Percentiles rank a stretch among this genome's conserved stretches.
Conservation (phyloP, 2,329 filamentous ascomycete genomes). For the Rhytidhysteron rufulum region DNA sequence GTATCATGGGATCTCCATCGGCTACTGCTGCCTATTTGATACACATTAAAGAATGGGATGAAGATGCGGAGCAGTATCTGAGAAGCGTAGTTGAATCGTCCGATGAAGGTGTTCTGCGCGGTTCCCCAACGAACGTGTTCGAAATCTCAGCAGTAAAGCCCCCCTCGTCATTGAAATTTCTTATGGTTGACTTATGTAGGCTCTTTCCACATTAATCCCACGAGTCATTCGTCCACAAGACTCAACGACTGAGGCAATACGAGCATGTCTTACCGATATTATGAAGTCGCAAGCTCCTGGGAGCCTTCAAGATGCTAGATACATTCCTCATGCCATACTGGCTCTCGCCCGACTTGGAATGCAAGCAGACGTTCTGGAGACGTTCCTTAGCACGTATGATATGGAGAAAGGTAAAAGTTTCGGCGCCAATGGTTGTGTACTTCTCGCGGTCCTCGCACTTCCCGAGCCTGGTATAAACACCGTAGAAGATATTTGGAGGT, state of each 20-base stretch:
- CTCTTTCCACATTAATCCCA: neutral
- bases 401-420: neutral
- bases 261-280: neutral
- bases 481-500: too few relatives aligned
- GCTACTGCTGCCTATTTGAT: constrained; percentile 40
- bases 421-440: neutral
- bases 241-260: neutral
- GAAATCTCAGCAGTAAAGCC: neutral
- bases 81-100: neutral
- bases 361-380: too few relatives aligned
- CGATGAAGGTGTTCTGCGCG: neutral
- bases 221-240: neutral
- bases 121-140: neutral
- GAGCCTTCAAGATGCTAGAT: neutral
- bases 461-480: neutral
- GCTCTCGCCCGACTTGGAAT: neutral
- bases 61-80: constrained; percentile 31
- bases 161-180: too few relatives aligned
- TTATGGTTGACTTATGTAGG: too few relatives aligned
- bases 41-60: constrained; percentile 26
- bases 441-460: too few relatives aligned
- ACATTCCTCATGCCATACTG: neutral
- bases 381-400: neutral
- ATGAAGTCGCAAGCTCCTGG: neutral
- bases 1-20: constrained; percentile 38